Evolutionary conservation across 2,329 filamentous ascomycete genomes (phyloP).

Genomic region (Fusarium verrucosum): DNA sequence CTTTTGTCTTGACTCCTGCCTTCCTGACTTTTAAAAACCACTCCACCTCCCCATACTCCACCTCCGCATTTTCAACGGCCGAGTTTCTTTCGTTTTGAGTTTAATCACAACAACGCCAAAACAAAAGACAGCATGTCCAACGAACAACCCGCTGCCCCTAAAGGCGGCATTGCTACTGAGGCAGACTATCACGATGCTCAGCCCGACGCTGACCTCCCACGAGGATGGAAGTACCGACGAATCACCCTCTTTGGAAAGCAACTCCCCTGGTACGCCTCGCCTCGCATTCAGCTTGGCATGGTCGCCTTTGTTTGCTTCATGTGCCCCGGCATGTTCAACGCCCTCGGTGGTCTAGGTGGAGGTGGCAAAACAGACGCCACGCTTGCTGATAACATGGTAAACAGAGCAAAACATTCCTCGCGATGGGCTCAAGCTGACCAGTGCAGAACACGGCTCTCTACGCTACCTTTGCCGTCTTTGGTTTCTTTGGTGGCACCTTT

Average conservation of each 20-base stretch:
- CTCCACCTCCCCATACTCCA: not conserved
- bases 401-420: not conserved
- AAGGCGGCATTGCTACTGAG: slow-evolving; percentile 17
- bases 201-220: slow-evolving; percentile 21
- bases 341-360: slow-evolving; percentile 70
- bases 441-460: slow-evolving; percentile 68
- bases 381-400: slow-evolving; percentile 51
- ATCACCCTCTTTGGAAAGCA: slow-evolving; percentile 29
- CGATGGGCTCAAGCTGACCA: not conserved
- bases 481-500: slow-evolving; percentile 77
- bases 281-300: slow-evolving; percentile 74
- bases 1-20: not conserved
- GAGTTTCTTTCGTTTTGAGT: not conserved
- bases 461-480: slow-evolving; percentile 72
- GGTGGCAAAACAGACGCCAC: slow-evolving; percentile 61
- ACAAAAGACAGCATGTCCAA: slow-evolving; percentile 20
- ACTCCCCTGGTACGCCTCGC: slow-evolving; percentile 73
- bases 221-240: slow-evolving; percentile 39
- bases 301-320: slow-evolving; percentile 67
- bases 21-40: not conserved
- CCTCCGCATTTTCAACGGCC: slow-evolving; percentile 14
- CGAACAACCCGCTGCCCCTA: slow-evolving; percentile 3
- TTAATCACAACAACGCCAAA: not conserved
- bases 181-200: slow-evolving; percentile 19
- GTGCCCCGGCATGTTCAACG: slow-evolving; percentile 78